Evolutionary conservation across 345 rosid species (phyloP), one percentile per base, ranked within the genome.

Genomic region (Linum lewisii): DNA sequence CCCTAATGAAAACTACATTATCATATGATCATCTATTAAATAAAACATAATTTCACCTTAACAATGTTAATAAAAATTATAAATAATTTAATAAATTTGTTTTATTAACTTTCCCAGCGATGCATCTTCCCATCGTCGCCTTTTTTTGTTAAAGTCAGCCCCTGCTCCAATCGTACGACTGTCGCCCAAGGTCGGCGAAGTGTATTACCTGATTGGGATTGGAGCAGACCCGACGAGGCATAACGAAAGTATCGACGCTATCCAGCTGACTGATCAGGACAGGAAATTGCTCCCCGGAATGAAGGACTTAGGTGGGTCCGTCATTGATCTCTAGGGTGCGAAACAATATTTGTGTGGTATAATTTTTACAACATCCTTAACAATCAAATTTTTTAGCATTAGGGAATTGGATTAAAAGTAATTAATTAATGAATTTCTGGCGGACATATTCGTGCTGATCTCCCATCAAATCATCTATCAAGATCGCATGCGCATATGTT

Each of bases 391-490:
- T n/a, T n/a, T n/a, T n/a, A n/a, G n/a, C n/a, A n/a, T n/a, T n/a
- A n/a, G n/a, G n/a, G n/a, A n/a, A n/a, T n/a, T n/a, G n/a, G n/a
- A n/a, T n/a, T n/a, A n/a, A n/a, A n/a, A n/a, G n/a, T 29, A 29
- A 29, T 29, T 29, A 29, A 29, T 29, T 29, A 29, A 29, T 29
- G 34, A 32, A 24, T 73, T 73, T 24, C 70, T 70, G 0, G 8
- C 7, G 0, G 57, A 69, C 51, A 26, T 73, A 20, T 44, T 73
- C 11, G 77, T 69, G 37, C 59, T 73, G 24, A 56, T 52, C 38
- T 38, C 67, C 5, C 22, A n/a, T 60, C 4, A 1, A n/a, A 18
- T 54, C 66, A 59, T n/a, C n/a, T n/a, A n/a, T n/a, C n/a, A n/a
- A n/a, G n/a, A n/a, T n/a, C n/a, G n/a, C n/a, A n/a, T n/a, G n/a